These are phyloP conservation scores for Pseudogymnoascus sp. DNA, from an alignment of 2,329 filamentous ascomycete genomes.

Conservation along the genomic window DNA sequence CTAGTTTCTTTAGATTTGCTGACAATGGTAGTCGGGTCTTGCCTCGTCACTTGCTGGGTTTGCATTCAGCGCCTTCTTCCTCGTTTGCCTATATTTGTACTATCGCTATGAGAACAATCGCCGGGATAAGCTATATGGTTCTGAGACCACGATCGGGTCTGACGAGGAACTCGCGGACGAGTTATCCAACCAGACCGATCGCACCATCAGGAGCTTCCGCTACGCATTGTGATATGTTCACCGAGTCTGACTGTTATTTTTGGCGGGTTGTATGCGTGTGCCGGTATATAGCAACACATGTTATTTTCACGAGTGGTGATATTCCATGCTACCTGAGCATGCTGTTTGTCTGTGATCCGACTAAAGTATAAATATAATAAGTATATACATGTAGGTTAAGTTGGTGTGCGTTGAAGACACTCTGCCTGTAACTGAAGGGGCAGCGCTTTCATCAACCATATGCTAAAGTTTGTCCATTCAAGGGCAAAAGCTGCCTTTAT, in stretches of 20 bases:
- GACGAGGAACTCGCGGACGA: conserved; percentile 11
- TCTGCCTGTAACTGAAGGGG: not conserved
- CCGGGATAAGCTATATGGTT: not conserved
- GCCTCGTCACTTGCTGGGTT: not conserved
- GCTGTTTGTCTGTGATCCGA: not conserved
- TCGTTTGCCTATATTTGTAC: conserved; percentile 5
- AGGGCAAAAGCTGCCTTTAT: not conserved
- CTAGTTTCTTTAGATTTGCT: not conserved
- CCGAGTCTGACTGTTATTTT: not conserved
- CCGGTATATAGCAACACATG: not conserved
- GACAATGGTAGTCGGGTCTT: not conserved
- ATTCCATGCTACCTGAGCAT: not conserved
- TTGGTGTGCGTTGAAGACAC: not conserved
- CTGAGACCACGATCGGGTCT: not conserved
- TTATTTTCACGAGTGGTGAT: not conserved
- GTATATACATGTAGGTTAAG: not conserved
- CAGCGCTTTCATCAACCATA: not conserved
- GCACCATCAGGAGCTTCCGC: not conserved
- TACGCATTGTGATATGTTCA: not conserved
- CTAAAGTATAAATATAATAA: not conserved
- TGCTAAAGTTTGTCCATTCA: not conserved
- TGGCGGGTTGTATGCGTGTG: not conserved
- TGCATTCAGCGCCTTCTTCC: not conserved
- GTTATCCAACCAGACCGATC: conserved; percentile 9
- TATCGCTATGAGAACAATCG: not conserved